Conservation (phyloP, 2,329 filamentous ascomycete species). For the Bipolaris gigantea region DNA sequence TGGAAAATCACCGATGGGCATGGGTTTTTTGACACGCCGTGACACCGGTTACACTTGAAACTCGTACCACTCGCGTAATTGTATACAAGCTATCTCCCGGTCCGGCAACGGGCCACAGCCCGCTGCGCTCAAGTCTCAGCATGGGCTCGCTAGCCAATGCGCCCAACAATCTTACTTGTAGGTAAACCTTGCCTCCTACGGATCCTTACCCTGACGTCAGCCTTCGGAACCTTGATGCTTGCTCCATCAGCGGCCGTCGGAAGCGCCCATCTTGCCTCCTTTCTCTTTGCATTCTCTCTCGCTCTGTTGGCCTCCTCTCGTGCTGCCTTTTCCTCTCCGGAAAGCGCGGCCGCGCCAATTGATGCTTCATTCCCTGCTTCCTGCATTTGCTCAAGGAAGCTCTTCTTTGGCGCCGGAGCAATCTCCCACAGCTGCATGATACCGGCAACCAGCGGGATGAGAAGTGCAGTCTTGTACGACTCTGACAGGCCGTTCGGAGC, state of each 20-base stretch:
- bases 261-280: constrained; percentile 50
- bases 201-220: constrained; percentile 59
- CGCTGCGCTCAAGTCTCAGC: constrained; percentile 2
- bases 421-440: constrained; percentile 44
- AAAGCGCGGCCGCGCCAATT: constrained; percentile 30
- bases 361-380: constrained; percentile 37
- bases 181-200: constrained; percentile 42
- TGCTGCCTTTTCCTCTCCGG: constrained; percentile 15
- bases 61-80: not conserved
- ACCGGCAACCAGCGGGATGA: constrained; percentile 36
- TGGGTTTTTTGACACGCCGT: not conserved
- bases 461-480: constrained; percentile 28
- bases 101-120: not conserved
- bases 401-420: constrained; percentile 37
- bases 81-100: not conserved
- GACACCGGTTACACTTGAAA: not conserved
- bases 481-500: constrained; percentile 17
- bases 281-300: constrained; percentile 12
- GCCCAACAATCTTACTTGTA: constrained; percentile 11
- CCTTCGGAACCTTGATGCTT: constrained; percentile 55
- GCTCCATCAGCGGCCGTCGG: constrained; percentile 53
- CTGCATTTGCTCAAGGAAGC: constrained; percentile 35
- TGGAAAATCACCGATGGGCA: not conserved
- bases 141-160: constrained; percentile 14
- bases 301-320: constrained; percentile 12